Conservation (phyloP, 2,329 filamentous ascomycete genomes). For the Fusarium protoensiforme region DNA sequence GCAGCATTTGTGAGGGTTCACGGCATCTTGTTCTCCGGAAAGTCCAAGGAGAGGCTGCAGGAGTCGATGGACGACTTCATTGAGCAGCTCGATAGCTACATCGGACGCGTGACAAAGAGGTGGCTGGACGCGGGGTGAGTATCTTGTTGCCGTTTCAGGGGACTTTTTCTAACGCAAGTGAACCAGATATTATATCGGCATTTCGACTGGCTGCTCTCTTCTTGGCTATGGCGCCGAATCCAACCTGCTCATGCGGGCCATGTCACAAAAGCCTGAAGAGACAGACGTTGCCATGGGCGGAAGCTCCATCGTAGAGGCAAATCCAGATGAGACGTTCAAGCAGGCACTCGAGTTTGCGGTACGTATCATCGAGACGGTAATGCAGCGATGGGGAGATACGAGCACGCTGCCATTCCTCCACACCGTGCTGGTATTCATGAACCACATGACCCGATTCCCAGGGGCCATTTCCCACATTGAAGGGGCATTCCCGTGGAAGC, state of each 20-base stretch:
- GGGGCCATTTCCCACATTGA: slow-evolving; percentile 58
- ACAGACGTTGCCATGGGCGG: slow-evolving; percentile 41
- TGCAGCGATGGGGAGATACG: slow-evolving; percentile 64
- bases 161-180: neutral
- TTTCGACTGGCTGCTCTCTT: slow-evolving; percentile 46
- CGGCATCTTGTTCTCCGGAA: slow-evolving; percentile 70
- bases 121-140: slow-evolving; percentile 63
- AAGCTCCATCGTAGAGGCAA: slow-evolving; percentile 35
- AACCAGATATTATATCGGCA: slow-evolving; percentile 47
- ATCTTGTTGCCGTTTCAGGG: neutral
- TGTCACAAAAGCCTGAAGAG: slow-evolving; percentile 44
- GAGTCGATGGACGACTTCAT: slow-evolving; percentile 61
- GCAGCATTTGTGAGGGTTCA: slow-evolving; percentile 72
- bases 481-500: slow-evolving; percentile 63
- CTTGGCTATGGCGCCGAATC: slow-evolving; percentile 52
- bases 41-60: slow-evolving; percentile 58
- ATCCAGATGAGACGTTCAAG: slow-evolving; percentile 43
- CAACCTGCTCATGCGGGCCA: slow-evolving; percentile 58
- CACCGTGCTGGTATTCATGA: slow-evolving; percentile 69
- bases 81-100: slow-evolving; percentile 64
- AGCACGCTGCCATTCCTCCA: slow-evolving; percentile 73
- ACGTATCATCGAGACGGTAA: slow-evolving; percentile 58
- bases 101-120: slow-evolving; percentile 60
- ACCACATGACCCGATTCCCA: slow-evolving; percentile 54
- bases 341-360: slow-evolving; percentile 55